Conservation (phyloP, 331 rosid species). For the Acacia pycnantha region DNA sequence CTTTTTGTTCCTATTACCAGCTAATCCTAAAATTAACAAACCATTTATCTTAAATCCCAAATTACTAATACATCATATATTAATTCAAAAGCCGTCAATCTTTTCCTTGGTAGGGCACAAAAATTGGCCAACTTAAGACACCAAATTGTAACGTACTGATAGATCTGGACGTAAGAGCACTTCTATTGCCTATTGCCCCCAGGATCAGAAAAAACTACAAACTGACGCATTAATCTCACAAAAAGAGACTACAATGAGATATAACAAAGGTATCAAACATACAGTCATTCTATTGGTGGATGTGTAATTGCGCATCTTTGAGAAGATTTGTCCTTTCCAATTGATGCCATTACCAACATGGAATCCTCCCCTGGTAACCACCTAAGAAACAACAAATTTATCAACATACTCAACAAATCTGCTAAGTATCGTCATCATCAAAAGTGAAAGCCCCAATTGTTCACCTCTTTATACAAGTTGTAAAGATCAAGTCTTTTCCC, state of each 20-base stretch:
- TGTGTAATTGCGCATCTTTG: slow-evolving; percentile 97
- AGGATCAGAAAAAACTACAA: background rate
- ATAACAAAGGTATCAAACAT: slow-evolving; percentile 34
- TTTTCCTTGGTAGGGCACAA: background rate
- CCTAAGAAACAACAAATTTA: slow-evolving; percentile 50
- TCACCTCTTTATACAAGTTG: slow-evolving; percentile 96
- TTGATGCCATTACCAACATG: slow-evolving; percentile 99
- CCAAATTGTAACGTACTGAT: background rate
- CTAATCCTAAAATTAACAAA: background rate
- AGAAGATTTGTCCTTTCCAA: slow-evolving; percentile 99
- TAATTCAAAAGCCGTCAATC: background rate
- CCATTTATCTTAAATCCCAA: background rate
- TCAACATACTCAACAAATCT: slow-evolving; percentile 2
- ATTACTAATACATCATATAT: background rate
- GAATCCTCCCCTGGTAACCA: slow-evolving; percentile 98
- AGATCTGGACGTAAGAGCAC: background rate
- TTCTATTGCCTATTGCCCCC: background rate
- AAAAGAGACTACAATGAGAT: background rate
- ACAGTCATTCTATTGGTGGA: slow-evolving; percentile 99
- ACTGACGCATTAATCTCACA: background rate
- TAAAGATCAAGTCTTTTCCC: slow-evolving; percentile 98
- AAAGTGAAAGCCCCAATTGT: slow-evolving; percentile 6
- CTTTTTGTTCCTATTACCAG: background rate
- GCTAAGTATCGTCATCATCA: slow-evolving; percentile 7
- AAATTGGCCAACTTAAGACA: background rate